These are phyloP conservation scores for Solanum gracilifrons DNA, from an alignment of 257 asterid species.

Conservation along the genomic window DNA sequence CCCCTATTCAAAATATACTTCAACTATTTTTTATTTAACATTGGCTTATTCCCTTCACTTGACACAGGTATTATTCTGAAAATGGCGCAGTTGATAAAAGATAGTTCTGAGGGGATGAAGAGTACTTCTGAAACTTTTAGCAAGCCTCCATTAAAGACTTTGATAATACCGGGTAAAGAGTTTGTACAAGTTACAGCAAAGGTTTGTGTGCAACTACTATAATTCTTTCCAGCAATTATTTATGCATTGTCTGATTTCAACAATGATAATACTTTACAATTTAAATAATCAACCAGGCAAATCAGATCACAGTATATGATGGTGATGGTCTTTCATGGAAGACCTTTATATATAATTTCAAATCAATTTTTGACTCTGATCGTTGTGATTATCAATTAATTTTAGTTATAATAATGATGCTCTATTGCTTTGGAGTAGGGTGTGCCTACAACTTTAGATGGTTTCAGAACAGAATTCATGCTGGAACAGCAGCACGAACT, in stretches of 20 bases:
- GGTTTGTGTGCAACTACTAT: conserved; percentile 29
- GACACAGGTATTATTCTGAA: conserved; percentile 73
- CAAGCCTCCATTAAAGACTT: conserved; percentile 52
- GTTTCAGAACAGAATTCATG: conserved; percentile 45
- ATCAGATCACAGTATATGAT: neutral
- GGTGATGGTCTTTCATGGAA: neutral
- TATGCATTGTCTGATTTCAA: neutral
- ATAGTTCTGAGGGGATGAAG: conserved; percentile 58
- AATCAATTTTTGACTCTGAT: neutral
- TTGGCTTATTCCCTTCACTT: neutral
- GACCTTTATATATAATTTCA: neutral
- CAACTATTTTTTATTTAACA: neutral
- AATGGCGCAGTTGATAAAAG: conserved; percentile 71
- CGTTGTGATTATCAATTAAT: neutral
- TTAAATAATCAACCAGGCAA: neutral
- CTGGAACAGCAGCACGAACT: conserved; percentile 70
- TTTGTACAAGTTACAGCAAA: conserved; percentile 88
- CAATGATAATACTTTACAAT: neutral
- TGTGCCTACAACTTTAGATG: conserved; percentile 60
- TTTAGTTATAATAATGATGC: neutral
- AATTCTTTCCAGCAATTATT: neutral
- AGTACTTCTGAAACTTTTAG: conserved; percentile 27
- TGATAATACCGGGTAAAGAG: conserved; percentile 68
- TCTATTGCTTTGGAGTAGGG: conserved; percentile 44
- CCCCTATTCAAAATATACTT: neutral